Base-by-base conservation (phyloP, 441 rosid genomes). In the Caryocar brasiliense region DNA sequence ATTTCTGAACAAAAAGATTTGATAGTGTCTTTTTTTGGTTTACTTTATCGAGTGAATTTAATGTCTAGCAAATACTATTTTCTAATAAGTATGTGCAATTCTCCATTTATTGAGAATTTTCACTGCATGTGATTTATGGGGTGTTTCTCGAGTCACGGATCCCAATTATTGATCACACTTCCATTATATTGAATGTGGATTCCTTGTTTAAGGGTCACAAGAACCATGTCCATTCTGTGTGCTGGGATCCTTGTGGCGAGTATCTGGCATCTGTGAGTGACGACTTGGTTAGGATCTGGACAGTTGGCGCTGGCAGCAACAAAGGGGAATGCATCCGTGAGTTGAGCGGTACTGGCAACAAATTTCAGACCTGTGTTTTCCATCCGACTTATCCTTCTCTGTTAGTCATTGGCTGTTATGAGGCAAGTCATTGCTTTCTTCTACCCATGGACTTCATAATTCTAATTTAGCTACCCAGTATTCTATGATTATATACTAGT, bases 211-310 rank as follows among this genome's bases (percentile, higher is more conserved):
- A 81, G 88, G 88, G 88, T 32, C 93, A 84, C 54, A 72, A 75
- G 53, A 70, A 42, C 9, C 47, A 20, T 29, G 61, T 84, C 35
- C 76, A 59, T 57, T 68, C 79, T 14, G 66, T 84, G 8, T 81
- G 85, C 63, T 81, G 93, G 93, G 79, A 77, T 48, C 58, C 77
- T 14, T 56, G 69, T 2, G 93, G 93, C 0, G 78, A 79, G 51
- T 74, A 37, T 59, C 53, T 84, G 36, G 88, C 84, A 8, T 73
- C 93, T 4, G 79, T 77, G 52, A 81, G 93, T 35, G 85, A 81
- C 22, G 88, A 79, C 29, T 46, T 68, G 65, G 83, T 84, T 18
- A 71, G 68, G 45, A 83, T 81, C 22, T 81, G 88, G 93, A 65
- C 39, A 2, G 43, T 81, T 24, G 75, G 84, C 14, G 65, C 88